A percentile compares a stretch with the other conserved stretches of the same genome.
phyloP scores from a whole-genome alignment of 441 rosid species.

The Euphorbia celastroides region DNA sequence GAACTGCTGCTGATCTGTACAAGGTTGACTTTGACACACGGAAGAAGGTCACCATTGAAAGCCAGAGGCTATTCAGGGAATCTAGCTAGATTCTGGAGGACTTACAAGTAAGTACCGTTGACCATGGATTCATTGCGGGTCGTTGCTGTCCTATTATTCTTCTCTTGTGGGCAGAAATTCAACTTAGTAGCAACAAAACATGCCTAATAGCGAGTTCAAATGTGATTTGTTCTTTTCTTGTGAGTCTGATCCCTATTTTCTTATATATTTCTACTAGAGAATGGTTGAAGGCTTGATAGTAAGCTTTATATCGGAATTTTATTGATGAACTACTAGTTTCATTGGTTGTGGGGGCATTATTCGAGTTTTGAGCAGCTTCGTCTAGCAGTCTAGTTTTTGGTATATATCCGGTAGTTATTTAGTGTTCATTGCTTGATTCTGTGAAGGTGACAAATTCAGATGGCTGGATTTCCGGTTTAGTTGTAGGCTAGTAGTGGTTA shows the following conservation, averaged over 20 bases:
- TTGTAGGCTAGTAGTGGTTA: not conserved
- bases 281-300: slow-evolving; percentile 11
- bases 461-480: slow-evolving; percentile 1
- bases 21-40: slow-evolving; percentile 77
- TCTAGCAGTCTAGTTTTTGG: not conserved
- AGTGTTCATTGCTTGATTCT: not conserved
- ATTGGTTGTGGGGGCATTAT: not conserved
- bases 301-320: not conserved
- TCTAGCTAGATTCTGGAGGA: slow-evolving; percentile 28
- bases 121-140: not conserved
- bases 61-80: slow-evolving; percentile 48
- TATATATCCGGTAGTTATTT: not conserved
- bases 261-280: slow-evolving; percentile 18
- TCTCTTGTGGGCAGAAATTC: no score
- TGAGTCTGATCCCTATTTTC: slow-evolving; percentile 5
- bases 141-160: not conserved
- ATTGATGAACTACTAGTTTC: not conserved
- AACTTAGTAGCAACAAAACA: not conserved
- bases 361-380: slow-evolving; percentile 2
- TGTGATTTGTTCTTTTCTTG: slow-evolving; percentile 6
- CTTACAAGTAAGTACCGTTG: slow-evolving; percentile 25
- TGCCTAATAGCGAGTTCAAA: not conserved
- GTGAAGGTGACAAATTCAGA: not conserved
- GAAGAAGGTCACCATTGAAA: slow-evolving; percentile 73
- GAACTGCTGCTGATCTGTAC: slow-evolving; percentile 63